Evolutionary conservation across 2,329 filamentous ascomycete genomes (phyloP), one percentile per base, ranked within the genome.

Genomic region (Ilyonectria robusta): DNA sequence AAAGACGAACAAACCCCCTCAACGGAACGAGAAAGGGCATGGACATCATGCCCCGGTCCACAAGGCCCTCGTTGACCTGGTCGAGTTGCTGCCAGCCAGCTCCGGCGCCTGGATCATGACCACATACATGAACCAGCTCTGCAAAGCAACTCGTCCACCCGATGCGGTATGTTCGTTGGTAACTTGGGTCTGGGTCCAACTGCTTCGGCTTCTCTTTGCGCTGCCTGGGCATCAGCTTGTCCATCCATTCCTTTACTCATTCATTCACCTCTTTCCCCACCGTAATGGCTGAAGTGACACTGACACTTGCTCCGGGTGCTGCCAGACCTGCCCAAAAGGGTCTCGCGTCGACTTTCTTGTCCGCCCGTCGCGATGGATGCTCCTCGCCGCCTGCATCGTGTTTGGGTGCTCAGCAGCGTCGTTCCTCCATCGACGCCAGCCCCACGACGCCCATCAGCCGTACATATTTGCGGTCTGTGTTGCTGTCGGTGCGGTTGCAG

Each of bases 401-500:
- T 75, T 75, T 48, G 73, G 72, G 17, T 75, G 72, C 48, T 75
- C 73, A 21, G 37, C 72, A 29, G 66, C 70, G 37, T 75, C 73
- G 23, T 75, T 75, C 53, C 61, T 75, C 48, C 61, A 67, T 33
- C 72, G 73, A 33, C 72, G 72, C 42, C 69, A 67, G 31, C 57
- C 66, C n/a, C 62, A 48, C 35, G 72, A 75, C 19, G 53, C 66
- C 33, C 63, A 66, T 17, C 61, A 75, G 21, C 21, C 69, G 5
- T 66, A 65, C 50, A 65, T 75, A 23, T 70, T 75, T 58, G 65
- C 57, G 23, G n/a, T 56, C 7, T 75, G 69, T n/a, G 57, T 75
- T 9, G 69, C 60, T 23, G 60, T 66, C 37, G 63, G 72, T n/a
- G 64, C 72, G 13, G 31, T 70, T 15, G 44, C 54, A 13, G 73